These are phyloP conservation scores for Infundibulicybe gibba DNA, from an alignment of 768 basidiomycete genomes.

Conservation along the genomic window DNA sequence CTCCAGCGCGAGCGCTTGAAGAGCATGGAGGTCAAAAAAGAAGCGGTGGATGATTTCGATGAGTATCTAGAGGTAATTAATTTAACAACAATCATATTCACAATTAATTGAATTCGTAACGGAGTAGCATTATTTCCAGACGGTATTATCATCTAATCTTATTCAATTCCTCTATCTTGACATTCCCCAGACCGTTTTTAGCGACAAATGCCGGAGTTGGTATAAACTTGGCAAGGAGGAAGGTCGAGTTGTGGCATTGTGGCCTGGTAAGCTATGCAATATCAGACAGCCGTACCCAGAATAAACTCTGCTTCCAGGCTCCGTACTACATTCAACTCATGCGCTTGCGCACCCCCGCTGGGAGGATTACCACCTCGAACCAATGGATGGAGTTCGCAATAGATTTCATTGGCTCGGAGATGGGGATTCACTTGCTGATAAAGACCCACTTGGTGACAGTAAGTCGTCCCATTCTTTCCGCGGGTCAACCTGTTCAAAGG, in stretches of 20 bases:
- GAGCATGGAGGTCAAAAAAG: slow-evolving; percentile 54
- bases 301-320: slow-evolving; percentile 29
- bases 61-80: slow-evolving; percentile 46
- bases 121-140: too few species aligned
- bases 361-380: slow-evolving; percentile 61
- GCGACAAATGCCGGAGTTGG: slow-evolving; percentile 58
- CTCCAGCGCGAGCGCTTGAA: slow-evolving; percentile 60
- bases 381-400: slow-evolving; percentile 37
- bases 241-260: slow-evolving; percentile 54
- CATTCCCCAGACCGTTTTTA: slow-evolving; percentile 47
- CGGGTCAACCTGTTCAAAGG: too few species aligned
- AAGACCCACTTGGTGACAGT: slow-evolving; percentile 25
- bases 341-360: slow-evolving; percentile 54
- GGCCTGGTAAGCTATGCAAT: slow-evolving; percentile 42
- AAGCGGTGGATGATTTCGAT: slow-evolving; percentile 62
- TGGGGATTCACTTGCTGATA: slow-evolving; percentile 52
- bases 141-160: background rate
- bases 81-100: slow-evolving; percentile 22
- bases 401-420: slow-evolving; percentile 59
- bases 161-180: background rate
- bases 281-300: background rate
- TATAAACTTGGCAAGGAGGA: slow-evolving; percentile 59
- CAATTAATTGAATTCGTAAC: too few species aligned
- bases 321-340: slow-evolving; percentile 45
- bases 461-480: slow-evolving; percentile 5